Evolutionary conservation across 192 early-diverging fungal species (phyloP).

Genomic region (Coemansia sp.): DNA sequence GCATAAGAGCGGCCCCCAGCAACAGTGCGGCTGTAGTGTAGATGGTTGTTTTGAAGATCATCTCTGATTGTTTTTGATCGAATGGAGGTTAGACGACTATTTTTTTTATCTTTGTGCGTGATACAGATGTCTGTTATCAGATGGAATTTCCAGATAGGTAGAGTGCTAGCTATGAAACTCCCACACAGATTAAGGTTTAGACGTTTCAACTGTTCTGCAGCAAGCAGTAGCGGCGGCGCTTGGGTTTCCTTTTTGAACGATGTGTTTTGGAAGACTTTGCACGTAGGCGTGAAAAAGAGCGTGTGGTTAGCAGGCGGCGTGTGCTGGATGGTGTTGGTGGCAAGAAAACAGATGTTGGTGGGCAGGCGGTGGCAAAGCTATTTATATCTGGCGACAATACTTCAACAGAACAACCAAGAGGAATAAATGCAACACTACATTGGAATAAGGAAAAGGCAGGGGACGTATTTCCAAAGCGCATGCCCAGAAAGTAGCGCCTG

Average conservation of each 20-base stretch:
- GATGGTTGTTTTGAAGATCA: constrained; percentile 27
- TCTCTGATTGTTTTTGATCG: constrained; percentile 6
- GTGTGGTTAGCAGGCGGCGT: neutral
- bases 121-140: too few species aligned
- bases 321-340: neutral
- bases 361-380: neutral
- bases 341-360: neutral
- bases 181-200: too few species aligned
- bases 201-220: too few species aligned
- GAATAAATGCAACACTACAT: neutral
- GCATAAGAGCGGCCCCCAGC: constrained; percentile 9
- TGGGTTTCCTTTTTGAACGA: too few species aligned
- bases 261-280: neutral
- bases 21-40: constrained; percentile 14
- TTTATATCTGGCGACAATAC: neutral
- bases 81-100: neutral
- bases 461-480: neutral
- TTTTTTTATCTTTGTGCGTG: neutral
- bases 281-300: neutral
- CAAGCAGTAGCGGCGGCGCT: too few species aligned
- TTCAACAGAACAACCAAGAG: too few species aligned
- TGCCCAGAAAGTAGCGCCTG: too few species aligned
- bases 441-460: neutral
- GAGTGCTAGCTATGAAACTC: too few species aligned
- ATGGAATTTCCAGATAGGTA: too few species aligned